Percentiles rank a stretch among this genome's conserved stretches.
phyloP scores from a whole-genome alignment of 257 asterid genomes.

The Nicotiana tomentosiformis region DNA sequence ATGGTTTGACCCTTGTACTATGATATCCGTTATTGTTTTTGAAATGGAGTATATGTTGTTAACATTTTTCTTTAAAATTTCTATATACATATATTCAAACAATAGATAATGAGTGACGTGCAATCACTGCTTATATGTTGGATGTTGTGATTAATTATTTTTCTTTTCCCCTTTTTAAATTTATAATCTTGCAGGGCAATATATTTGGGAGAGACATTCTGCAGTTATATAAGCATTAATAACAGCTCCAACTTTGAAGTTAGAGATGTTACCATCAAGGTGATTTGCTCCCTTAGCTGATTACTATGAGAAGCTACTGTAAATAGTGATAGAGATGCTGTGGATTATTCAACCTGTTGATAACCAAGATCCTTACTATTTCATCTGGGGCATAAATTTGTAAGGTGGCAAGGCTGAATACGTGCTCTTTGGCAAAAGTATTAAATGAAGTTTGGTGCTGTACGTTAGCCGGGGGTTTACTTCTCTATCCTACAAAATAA shows the following conservation, averaged over 20 bases:
- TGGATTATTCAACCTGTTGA: constrained; percentile 4
- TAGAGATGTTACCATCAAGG: constrained; percentile 88
- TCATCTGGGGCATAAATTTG: no score
- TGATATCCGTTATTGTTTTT: not conserved
- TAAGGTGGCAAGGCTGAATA: not conserved
- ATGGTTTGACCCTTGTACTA: not conserved
- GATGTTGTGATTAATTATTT: not conserved
- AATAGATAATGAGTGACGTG: not conserved
- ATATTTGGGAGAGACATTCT: constrained; percentile 96
- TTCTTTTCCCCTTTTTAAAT: not conserved
- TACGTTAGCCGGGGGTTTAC: no score
- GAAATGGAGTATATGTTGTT: not conserved
- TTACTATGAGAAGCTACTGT: not conserved
- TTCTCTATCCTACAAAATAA: not conserved
- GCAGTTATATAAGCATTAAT: constrained; percentile 96
- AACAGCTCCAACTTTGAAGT: constrained; percentile 87
- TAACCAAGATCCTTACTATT: not conserved
- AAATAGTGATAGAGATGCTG: not conserved
- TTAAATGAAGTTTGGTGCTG: not conserved
- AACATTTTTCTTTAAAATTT: not conserved
- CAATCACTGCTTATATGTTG: not conserved
- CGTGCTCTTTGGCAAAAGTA: not conserved
- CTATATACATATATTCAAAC: not conserved
- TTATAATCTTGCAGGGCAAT: constrained; percentile 59
- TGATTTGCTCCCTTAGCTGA: constrained; percentile 11